Evolutionary conservation across 306 rosid species (phyloP).

Genomic region (Vigna trinervia): DNA sequence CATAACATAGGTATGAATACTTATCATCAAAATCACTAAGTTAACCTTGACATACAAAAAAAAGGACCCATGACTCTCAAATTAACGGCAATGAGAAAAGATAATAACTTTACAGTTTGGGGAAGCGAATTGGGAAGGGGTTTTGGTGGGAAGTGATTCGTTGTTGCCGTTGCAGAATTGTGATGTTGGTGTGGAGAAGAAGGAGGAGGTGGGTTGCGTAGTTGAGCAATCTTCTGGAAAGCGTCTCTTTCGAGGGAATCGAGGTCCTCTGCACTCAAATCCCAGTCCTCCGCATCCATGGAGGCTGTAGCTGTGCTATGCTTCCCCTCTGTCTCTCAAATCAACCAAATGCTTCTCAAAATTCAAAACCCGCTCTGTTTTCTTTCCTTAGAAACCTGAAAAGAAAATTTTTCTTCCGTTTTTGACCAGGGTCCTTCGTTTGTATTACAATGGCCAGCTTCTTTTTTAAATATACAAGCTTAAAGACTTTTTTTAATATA

Average conservation of each 20-base stretch:
- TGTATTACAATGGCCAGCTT: not conserved
- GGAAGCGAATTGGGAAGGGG: conserved; percentile 42
- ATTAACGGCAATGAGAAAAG: conserved; percentile 16
- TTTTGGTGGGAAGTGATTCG: conserved; percentile 35
- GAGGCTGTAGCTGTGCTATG: not conserved
- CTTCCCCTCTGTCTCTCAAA: not conserved
- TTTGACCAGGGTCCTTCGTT: not conserved
- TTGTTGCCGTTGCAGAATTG: conserved; percentile 22
- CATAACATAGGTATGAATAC: not conserved
- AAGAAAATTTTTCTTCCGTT: not conserved
- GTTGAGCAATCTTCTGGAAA: conserved; percentile 73
- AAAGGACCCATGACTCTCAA: not conserved
- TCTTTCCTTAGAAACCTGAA: not conserved
- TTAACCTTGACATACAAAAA: not conserved
- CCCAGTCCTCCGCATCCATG: conserved; percentile 76
- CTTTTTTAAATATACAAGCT: too few relatives aligned
- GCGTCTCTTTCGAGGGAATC: conserved; percentile 92
- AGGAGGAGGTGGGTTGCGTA: conserved; percentile 43
- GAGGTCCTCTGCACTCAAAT: conserved; percentile 74
- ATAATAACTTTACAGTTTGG: conserved; percentile 49
- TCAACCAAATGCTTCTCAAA: not conserved
- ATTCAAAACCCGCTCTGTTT: not conserved
- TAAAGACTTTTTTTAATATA: too few relatives aligned
- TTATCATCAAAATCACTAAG: not conserved
- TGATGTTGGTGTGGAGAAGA: conserved; percentile 22